These are phyloP conservation scores for Perilla frutescens DNA, from an alignment of 257 asterid genomes.

Conservation along the genomic window DNA sequence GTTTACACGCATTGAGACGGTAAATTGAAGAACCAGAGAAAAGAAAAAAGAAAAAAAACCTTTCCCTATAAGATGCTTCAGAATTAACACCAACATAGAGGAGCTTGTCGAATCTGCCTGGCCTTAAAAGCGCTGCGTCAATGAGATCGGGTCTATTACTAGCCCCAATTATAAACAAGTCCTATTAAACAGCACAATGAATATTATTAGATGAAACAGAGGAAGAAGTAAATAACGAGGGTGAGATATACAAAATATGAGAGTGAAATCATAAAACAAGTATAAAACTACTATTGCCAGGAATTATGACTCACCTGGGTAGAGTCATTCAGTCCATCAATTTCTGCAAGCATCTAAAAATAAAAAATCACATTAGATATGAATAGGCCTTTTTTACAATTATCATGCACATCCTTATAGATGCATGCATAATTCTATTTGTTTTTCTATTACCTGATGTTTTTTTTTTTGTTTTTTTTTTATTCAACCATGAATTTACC, in stretches of 20 bases:
- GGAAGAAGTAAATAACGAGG: slow-evolving; percentile 8
- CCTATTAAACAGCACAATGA: slow-evolving; percentile 49
- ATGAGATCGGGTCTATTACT: slow-evolving; percentile 99
- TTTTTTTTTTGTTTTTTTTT: background rate
- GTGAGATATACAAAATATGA: background rate
- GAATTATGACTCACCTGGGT: slow-evolving; percentile 63
- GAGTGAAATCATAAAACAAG: slow-evolving; percentile 8
- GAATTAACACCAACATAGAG: slow-evolving; percentile 96
- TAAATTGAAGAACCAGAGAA: background rate
- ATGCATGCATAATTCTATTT: background rate
- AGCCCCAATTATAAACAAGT: slow-evolving; percentile 96
- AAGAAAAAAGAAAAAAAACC: slow-evolving; percentile 46
- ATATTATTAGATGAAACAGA: slow-evolving; percentile 1
- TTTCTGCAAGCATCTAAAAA: slow-evolving; percentile 94
- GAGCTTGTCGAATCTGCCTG: slow-evolving; percentile 98
- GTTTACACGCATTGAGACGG: slow-evolving; percentile 8
- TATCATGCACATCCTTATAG: background rate
- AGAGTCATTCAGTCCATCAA: slow-evolving; percentile 92
- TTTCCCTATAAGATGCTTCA: slow-evolving; percentile 91
- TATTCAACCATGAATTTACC: slow-evolving; percentile 48
- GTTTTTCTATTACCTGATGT: background rate
- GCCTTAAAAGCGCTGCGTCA: slow-evolving; percentile 93
- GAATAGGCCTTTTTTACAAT: background rate
- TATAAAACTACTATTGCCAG: slow-evolving; percentile 7
- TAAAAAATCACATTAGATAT: slow-evolving; percentile 34